Base-by-base conservation (phyloP, 164 flowering plant genomes). In the Malania oleifera region DNA sequence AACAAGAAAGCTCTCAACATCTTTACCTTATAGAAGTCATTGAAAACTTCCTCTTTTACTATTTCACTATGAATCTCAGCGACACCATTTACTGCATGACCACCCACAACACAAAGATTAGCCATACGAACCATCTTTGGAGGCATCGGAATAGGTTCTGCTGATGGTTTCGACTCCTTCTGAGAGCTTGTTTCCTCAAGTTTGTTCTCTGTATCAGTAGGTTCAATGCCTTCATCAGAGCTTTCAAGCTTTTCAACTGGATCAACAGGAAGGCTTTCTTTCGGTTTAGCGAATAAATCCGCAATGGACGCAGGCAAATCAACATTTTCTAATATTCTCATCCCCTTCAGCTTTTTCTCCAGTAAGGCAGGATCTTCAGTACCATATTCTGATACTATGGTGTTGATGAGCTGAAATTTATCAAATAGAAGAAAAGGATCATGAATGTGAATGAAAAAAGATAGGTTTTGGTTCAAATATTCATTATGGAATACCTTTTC, bases 51-150 rank as follows among this genome's bases (percentile, higher is more conserved):
- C 23, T 84, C 73, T 67, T 89, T 87, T 17, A 92, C 96, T 50
- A 92, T 92, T 61, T 89, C 91, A 67, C 96, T 92, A 50, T 92
- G 98, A 68, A 92, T 92, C 73, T 76, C 96, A 55, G 98, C 98
- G 69, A 92, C 98, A 35, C 98, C 98, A 76, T 92, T 92, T 6
- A 92, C 96, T 22, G 98, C 84, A 78, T 86, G 98, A 49, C 96
- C 93, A 62, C 85, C 91, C 50, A 83, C 96, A 73, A 92, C 88
- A 76, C 86, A 85, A 23, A 92, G 86, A 75, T 89, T 89, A 57
- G 98, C 98, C 98, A 92, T 92, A 7, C 91, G 91, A 41, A 92
- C 91, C 78, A 79, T 41, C 76, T 77, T 77, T 45, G 87, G 88
- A 25, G 68, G 81, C 34, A 76, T 61, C 22, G 80, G 80, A 61